Conservation (phyloP, 495 filamentous ascomycete genomes). For the Letharia lupina region DNA sequence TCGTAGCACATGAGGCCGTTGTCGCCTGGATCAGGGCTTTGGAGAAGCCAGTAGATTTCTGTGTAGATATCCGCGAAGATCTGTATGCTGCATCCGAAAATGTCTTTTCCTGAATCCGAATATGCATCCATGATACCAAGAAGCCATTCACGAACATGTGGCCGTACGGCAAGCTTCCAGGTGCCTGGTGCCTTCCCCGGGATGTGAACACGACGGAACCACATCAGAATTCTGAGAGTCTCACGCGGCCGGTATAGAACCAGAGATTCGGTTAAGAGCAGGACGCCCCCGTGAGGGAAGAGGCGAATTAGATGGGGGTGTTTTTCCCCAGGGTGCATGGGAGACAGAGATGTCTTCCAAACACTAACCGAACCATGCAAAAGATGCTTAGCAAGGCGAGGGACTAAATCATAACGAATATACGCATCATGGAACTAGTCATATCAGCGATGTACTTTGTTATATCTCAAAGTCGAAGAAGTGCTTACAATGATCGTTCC, state of each 20-base stretch:
- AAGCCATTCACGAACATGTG: conserved; percentile 36
- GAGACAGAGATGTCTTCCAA: conserved; percentile 33
- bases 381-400: conserved; percentile 26
- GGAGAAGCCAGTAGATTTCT: conserved; percentile 15
- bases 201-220: conserved; percentile 39
- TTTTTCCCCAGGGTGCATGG: conserved; percentile 25
- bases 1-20: conserved; percentile 13
- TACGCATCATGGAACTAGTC: conserved; percentile 37
- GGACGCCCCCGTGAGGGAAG: conserved; percentile 49
- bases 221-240: conserved; percentile 45
- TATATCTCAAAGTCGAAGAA: not conserved
- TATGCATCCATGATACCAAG: conserved; percentile 16
- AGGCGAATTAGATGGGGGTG: conserved; percentile 37
- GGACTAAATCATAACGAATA: conserved; percentile 27
- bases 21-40: not conserved
- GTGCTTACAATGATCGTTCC: conserved; percentile 38
- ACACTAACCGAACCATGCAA: conserved; percentile 27
- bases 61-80: conserved; percentile 15
- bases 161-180: conserved; percentile 38
- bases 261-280: conserved; percentile 58
- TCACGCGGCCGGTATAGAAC: conserved; percentile 43
- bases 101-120: conserved; percentile 1
- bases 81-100: conserved; percentile 8
- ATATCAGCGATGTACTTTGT: not conserved
- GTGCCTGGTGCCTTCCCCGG: conserved; percentile 26